Percentiles rank a stretch among this genome's conserved stretches.
phyloP scores from a whole-genome alignment of 441 rosid genomes.

The Syzygium syzygioides region DNA sequence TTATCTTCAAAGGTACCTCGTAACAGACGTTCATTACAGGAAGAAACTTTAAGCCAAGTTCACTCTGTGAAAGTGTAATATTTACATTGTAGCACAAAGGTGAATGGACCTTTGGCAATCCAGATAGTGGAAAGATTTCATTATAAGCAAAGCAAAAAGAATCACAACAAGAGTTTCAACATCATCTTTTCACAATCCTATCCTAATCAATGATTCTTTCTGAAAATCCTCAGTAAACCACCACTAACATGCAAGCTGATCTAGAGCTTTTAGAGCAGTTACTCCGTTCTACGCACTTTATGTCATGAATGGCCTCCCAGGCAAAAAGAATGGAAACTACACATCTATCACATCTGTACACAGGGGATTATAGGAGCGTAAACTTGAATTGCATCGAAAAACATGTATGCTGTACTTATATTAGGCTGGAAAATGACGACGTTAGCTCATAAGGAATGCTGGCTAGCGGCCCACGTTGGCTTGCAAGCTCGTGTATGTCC shows the following conservation, averaged over 20 bases:
- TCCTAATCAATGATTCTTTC: not conserved
- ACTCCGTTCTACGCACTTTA: not conserved
- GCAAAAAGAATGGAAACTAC: not conserved
- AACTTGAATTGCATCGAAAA: not conserved
- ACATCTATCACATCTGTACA: not conserved
- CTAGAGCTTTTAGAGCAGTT: not conserved
- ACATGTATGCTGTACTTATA: slow-evolving; percentile 6
- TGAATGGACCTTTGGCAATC: not conserved
- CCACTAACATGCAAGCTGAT: not conserved
- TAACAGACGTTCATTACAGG: not conserved
- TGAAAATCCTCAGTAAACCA: not conserved
- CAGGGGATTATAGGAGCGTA: not conserved
- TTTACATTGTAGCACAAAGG: not conserved
- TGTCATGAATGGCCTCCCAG: not conserved
- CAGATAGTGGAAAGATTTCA: not conserved
- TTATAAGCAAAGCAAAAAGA: not conserved
- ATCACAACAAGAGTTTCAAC: not conserved
- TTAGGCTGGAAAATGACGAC: slow-evolving; percentile 65
- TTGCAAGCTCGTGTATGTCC: slow-evolving; percentile 76
- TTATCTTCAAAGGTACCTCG: not conserved
- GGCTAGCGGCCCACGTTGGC: slow-evolving; percentile 63
- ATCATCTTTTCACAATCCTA: not conserved
- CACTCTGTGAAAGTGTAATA: not conserved
- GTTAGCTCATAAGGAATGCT: slow-evolving; percentile 55
- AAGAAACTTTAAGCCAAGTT: not conserved